phyloP scores from a whole-genome alignment of 306 rosid genomes.

The Pachyrhizus erosus region DNA sequence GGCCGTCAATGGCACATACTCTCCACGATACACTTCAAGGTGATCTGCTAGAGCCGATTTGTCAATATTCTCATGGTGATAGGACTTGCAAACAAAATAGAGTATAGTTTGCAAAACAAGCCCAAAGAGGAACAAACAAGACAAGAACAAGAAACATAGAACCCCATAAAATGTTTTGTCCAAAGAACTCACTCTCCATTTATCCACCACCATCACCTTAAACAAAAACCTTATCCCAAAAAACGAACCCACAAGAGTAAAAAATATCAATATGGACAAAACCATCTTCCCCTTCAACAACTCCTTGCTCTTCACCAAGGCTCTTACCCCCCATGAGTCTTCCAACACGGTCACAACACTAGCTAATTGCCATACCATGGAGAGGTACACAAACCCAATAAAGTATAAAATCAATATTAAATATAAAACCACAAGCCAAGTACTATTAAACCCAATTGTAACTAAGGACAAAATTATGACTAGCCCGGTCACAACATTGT shows the following conservation, averaged over 20 bases:
- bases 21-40: constrained; percentile 62
- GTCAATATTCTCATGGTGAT: constrained; percentile 76
- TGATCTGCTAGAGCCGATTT: constrained; percentile 71
- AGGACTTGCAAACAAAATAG: constrained; percentile 77
- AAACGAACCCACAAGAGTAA: background rate
- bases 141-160: constrained; percentile 47
- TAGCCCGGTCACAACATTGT: constrained; percentile 17
- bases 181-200: constrained; percentile 31
- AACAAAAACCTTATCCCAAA: constrained; percentile 35
- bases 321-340: constrained; percentile 56
- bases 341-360: constrained; percentile 72
- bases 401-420: constrained; percentile 35
- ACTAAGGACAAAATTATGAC: background rate
- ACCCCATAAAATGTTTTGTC: constrained; percentile 48
- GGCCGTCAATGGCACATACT: constrained; percentile 63
- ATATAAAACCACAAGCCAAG: background rate
- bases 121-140: constrained; percentile 45
- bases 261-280: constrained; percentile 39
- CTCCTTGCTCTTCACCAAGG: constrained; percentile 68
- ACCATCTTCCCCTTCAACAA: constrained; percentile 65
- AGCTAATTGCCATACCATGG: constrained; percentile 71
- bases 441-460: background rate
- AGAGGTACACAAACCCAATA: constrained; percentile 57
- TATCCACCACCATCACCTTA: constrained; percentile 50
- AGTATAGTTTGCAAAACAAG: constrained; percentile 64